Percentiles rank a stretch among this genome's conserved stretches.
Conservation (phyloP, 177 flowering plant species). For the Vitis hybrid region DNA sequence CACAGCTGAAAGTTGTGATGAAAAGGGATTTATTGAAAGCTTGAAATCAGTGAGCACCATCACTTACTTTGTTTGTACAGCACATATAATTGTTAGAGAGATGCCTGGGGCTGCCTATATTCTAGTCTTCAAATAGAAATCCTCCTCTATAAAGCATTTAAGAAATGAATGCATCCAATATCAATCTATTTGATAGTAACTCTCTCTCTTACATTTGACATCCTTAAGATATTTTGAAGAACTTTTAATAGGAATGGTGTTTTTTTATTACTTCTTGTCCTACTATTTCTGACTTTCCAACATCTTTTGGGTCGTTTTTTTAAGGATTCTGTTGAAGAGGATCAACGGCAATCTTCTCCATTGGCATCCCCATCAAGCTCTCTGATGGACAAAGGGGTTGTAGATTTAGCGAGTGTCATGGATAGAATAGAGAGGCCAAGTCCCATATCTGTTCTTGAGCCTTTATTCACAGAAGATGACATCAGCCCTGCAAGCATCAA, state of each 20-base stretch:
- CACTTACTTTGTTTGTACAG: background rate
- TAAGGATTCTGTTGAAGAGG: slow-evolving; percentile 38
- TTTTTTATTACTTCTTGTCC: background rate
- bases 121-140: no score
- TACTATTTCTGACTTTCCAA: background rate
- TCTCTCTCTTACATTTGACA: no score
- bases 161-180: no score
- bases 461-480: slow-evolving; percentile 59
- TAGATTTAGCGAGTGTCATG: slow-evolving; percentile 29
- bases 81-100: background rate
- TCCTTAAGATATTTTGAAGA: background rate
- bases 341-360: slow-evolving; percentile 25
- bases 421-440: slow-evolving; percentile 66
- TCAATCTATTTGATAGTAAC: no score
- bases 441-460: slow-evolving; percentile 90
- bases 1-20: slow-evolving; percentile 20
- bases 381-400: slow-evolving; percentile 23
- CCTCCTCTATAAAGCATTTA: no score
- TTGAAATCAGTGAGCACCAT: slow-evolving; percentile 25
- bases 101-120: no score
- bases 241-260: background rate
- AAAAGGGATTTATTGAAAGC: slow-evolving; percentile 13
- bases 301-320: background rate
- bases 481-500: slow-evolving; percentile 49
- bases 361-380: slow-evolving; percentile 34